A percentile compares a stretch with the other conserved stretches of the same genome.
Conservation (phyloP, 2,329 filamentous ascomycete species). For the Diaporthe humulicola region DNA sequence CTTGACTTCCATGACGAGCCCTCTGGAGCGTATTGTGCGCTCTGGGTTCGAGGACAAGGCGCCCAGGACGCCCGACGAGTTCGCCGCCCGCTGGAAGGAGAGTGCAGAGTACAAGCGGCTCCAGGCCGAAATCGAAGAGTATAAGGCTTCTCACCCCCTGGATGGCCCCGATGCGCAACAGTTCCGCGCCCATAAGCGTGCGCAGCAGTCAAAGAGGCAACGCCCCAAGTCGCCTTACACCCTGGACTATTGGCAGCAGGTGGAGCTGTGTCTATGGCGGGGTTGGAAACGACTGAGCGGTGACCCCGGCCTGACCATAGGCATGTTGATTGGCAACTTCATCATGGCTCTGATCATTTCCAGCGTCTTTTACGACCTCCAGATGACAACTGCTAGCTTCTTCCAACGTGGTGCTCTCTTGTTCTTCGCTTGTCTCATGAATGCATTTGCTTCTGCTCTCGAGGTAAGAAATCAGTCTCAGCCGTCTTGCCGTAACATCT, state of each 20-base stretch:
- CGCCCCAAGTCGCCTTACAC: slow-evolving; percentile 85
- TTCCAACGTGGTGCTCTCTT: slow-evolving; percentile 83
- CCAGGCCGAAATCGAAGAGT: slow-evolving; percentile 67
- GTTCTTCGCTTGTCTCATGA: slow-evolving; percentile 90
- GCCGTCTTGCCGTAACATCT: slow-evolving; percentile 14
- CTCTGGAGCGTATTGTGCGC: slow-evolving; percentile 68
- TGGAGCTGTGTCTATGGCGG: slow-evolving; percentile 83
- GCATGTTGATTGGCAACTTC: slow-evolving; percentile 78
- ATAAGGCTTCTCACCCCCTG: slow-evolving; percentile 66
- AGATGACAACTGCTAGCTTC: slow-evolving; percentile 76
- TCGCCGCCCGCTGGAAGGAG: slow-evolving; percentile 69
- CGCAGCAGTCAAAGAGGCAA: slow-evolving; percentile 68
- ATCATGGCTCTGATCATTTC: slow-evolving; percentile 82
- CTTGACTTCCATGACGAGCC: slow-evolving; percentile 77
- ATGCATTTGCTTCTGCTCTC: slow-evolving; percentile 84
- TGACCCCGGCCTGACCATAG: slow-evolving; percentile 81
- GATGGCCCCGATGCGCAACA: slow-evolving; percentile 67
- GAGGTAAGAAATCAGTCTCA: slow-evolving; percentile 63
- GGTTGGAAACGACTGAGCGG: slow-evolving; percentile 82
- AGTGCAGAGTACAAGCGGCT: slow-evolving; percentile 65
- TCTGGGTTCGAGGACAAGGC: slow-evolving; percentile 68
- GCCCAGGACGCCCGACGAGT: slow-evolving; percentile 73
- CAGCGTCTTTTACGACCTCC: slow-evolving; percentile 85
- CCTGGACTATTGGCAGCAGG: slow-evolving; percentile 80
- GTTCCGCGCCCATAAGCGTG: slow-evolving; percentile 67